Percentiles rank a stretch among this genome's conserved stretches.
Evolutionary conservation across 2,329 filamentous ascomycete genomes (phyloP).

Genomic region (Pestalotiopsis sp.): DNA sequence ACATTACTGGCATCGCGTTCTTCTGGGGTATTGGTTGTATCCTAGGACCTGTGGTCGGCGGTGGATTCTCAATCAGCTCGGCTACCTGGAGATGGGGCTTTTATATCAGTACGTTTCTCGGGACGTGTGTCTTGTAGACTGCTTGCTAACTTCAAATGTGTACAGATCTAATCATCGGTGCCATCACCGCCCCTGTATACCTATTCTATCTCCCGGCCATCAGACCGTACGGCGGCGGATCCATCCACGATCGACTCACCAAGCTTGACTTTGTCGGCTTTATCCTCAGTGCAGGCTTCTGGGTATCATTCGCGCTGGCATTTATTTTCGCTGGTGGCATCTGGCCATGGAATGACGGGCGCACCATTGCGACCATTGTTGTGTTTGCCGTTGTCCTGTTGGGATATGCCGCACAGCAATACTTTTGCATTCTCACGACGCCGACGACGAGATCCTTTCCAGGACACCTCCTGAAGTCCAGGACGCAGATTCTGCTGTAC

Average conservation of each 20-base stretch:
- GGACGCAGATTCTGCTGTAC: constrained; percentile 36
- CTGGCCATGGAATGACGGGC: constrained; percentile 47
- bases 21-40: constrained; percentile 45
- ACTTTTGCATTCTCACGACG: constrained; percentile 40
- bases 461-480: constrained; percentile 26
- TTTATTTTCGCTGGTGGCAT: constrained; percentile 51
- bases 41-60: constrained; percentile 46
- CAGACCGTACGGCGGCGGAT: constrained; percentile 16
- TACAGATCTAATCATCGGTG: constrained; percentile 46
- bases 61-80: constrained; percentile 10
- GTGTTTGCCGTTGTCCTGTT: constrained; percentile 41
- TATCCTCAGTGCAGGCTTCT: constrained; percentile 40
- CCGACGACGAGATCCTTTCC: constrained; percentile 44
- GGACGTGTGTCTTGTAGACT: background rate
- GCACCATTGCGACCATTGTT: constrained; percentile 48
- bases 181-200: constrained; percentile 28
- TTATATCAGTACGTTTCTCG: constrained; percentile 46
- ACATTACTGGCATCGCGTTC: constrained; percentile 28
- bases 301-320: constrained; percentile 45
- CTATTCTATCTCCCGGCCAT: constrained; percentile 30
- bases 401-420: constrained; percentile 48
- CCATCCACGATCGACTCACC: constrained; percentile 24
- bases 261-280: constrained; percentile 46
- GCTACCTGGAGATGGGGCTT: constrained; percentile 36
- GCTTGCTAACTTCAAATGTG: background rate